Conservation (phyloP, 1,284 basidiomycete species). For the Cutaneotrichosporon spelunceum region DNA sequence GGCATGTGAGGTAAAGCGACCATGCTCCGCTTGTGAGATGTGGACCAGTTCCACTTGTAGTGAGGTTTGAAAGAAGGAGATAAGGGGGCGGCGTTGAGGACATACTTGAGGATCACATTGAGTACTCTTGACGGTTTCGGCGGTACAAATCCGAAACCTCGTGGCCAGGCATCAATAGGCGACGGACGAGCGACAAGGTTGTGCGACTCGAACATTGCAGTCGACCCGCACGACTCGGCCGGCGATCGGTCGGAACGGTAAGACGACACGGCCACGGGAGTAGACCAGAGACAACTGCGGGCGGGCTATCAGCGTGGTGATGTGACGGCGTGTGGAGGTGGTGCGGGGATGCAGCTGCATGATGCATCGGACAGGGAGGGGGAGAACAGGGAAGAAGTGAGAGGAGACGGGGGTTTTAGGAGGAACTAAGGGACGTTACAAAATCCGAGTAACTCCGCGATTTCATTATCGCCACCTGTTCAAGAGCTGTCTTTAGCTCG, state of each 20-base stretch:
- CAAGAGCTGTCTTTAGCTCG: background rate
- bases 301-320: background rate
- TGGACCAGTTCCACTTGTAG: background rate
- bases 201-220: background rate
- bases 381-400: too few relatives aligned
- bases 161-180: conserved; percentile 1
- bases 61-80: too few relatives aligned
- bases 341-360: background rate
- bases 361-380: background rate
- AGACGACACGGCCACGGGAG: background rate
- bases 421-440: conserved; percentile 1
- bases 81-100: background rate
- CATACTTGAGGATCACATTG: background rate
- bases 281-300: background rate
- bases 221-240: background rate
- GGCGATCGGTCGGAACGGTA: background rate
- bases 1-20: too few relatives aligned
- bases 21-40: too few relatives aligned
- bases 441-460: conserved; percentile 9
- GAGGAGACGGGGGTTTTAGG: conserved; percentile 7
- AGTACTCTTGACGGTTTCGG: background rate
- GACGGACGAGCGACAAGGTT: background rate
- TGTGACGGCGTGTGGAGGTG: background rate
- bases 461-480: background rate
- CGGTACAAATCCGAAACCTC: background rate